phyloP scores from a whole-genome alignment of 179 eudicot genomes.

The Beta lomatogona region DNA sequence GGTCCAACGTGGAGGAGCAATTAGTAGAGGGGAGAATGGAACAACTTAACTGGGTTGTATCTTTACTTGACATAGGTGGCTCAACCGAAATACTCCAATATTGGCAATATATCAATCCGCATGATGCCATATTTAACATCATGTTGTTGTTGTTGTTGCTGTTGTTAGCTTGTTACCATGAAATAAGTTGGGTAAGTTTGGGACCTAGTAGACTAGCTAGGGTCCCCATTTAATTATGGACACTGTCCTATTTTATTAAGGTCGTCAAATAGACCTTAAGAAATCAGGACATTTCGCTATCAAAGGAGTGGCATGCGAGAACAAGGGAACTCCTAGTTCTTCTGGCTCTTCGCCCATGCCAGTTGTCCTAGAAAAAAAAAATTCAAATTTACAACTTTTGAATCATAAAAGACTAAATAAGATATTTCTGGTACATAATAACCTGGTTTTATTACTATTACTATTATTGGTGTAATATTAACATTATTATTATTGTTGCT shows the following conservation, averaged over 20 bases:
- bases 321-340: not conserved
- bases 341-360: not conserved
- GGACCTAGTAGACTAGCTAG: conserved; percentile 2
- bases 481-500: too few relatives aligned
- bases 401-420: too few relatives aligned
- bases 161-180: not conserved
- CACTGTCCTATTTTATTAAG: not conserved
- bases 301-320: conserved; percentile 6
- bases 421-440: too few relatives aligned
- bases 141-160: not conserved
- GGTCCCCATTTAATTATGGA: conserved; percentile 15
- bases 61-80: too few relatives aligned
- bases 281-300: not conserved
- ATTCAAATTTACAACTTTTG: not conserved
- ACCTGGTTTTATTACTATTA: too few relatives aligned
- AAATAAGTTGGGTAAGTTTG: not conserved
- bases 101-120: too few relatives aligned
- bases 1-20: too few relatives aligned
- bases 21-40: too few relatives aligned
- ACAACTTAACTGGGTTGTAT: too few relatives aligned
- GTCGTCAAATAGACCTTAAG: not conserved
- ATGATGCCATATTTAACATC: not conserved
- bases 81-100: too few relatives aligned
- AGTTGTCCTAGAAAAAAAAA: not conserved
- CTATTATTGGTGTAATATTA: too few relatives aligned